Conservation (phyloP, 768 basidiomycete genomes). For the Tylopilus felleus region DNA sequence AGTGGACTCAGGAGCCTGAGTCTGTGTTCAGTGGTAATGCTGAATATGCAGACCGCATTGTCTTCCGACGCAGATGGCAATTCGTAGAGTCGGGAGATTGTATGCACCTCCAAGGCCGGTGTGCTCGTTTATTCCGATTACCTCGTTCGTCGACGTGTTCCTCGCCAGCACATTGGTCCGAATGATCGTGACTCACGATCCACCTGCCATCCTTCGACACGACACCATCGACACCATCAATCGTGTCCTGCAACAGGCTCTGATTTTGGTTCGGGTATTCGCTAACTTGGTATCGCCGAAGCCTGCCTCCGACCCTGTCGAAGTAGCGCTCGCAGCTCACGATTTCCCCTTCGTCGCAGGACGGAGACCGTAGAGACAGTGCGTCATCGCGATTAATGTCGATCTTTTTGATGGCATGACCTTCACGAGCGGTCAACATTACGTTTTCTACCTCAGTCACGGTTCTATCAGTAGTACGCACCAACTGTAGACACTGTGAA, state of each 20-base stretch:
- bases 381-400: constrained; percentile 4
- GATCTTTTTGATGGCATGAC: background rate
- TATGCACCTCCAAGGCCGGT: background rate
- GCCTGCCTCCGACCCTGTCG: background rate
- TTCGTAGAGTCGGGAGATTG: constrained; percentile 11
- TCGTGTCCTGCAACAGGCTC: background rate
- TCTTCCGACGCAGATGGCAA: constrained; percentile 10
- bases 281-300: constrained; percentile 1
- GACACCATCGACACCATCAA: background rate
- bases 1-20: constrained; percentile 3
- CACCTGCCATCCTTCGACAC: constrained; percentile 11
- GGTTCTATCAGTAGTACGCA: background rate
- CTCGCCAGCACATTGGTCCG: constrained; percentile 1
- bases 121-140: background rate
- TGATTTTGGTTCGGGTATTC: background rate
- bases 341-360: constrained; percentile 1
- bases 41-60: constrained; percentile 3
- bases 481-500: background rate
- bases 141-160: constrained; percentile 4
- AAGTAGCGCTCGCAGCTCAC: background rate
- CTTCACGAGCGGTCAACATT: background rate
- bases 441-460: background rate
- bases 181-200: constrained; percentile 3
- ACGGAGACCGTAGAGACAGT: constrained; percentile 7
- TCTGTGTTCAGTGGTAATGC: constrained; percentile 1